Evolutionary conservation across 257 asterid genomes (phyloP), one percentile per base, ranked within the genome.

Genomic region (Gardenia jasminoides): DNA sequence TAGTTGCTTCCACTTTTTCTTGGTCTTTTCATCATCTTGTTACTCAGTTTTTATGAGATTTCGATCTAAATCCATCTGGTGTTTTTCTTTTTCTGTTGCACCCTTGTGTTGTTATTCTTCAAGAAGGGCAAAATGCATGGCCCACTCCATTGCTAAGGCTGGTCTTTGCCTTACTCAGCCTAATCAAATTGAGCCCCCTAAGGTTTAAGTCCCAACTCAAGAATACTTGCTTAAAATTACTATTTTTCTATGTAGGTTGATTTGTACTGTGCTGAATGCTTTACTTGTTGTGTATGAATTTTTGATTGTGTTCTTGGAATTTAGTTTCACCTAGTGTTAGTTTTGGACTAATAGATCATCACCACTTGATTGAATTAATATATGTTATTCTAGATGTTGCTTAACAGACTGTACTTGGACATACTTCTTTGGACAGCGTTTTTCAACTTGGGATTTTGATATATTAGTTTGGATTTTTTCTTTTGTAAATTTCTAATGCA

Each of bases 151-250:
- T 56, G 85, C 91, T 52, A 58, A 76, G 76, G 89, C 85, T 79
- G 86, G 88, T 67, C 91, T 88, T 76, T 89, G 91, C 85, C 89
- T 88, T 44, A 88, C 91, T 73, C 80, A 76, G 12, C 67, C 88
- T 58, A 83, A 77, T 33, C 82, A 80, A 76, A 77, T 77, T 61
- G 88, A 88, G 12, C 26, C 80, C 1, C 89, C 83, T 1, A 82
- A 85, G 91, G 91, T 84, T 67, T 61, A 10, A 11, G 11, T 47
- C 59, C 41, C 26, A 12, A 28, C 31, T 41, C 4, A 1, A 36
- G 69, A 59, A 17, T 30, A n/a, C 61, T 67, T 62, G 72, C n/a
- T 36, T 68, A 15, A 1, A 24, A 10, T 9, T 62, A 22, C 13
- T 22, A 54, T 4, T 22, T 0, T n/a, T 48, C 36, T 19, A 46